These are phyloP conservation scores for Flaveria floridana DNA, from an alignment of 140 eudicot species.

Conservation along the genomic window DNA sequence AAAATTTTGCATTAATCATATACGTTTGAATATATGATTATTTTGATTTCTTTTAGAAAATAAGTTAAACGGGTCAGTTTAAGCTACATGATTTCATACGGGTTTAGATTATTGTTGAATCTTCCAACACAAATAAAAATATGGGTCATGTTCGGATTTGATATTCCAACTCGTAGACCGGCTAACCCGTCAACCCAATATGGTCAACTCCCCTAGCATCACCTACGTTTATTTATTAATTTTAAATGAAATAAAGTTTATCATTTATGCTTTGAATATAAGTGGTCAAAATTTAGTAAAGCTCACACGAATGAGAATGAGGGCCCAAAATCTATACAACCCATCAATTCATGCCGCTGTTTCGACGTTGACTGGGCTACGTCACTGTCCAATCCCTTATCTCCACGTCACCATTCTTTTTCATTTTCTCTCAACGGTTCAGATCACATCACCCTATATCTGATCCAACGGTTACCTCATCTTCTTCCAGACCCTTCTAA, in stretches of 20 bases:
- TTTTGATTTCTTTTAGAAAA: no score
- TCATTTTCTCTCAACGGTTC: constrained; percentile 18
- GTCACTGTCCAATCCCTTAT: constrained; percentile 40
- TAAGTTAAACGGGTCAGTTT: no score
- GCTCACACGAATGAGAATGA: constrained; percentile 16
- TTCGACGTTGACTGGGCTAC: constrained; percentile 33
- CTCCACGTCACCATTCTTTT: constrained; percentile 40
- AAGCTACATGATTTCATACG: no score
- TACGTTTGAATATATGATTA: no score
- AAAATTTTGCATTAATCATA: no score
- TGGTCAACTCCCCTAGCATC: no score
- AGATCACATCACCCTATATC: constrained; percentile 10
- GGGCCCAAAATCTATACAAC: not conserved
- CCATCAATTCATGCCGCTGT: not conserved
- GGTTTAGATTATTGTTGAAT: no score
- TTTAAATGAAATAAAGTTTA: not conserved
- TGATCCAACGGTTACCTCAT: constrained; percentile 23
- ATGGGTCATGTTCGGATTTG: no score
- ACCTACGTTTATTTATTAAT: no score
- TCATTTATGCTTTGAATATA: not conserved
- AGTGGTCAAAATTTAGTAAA: constrained; percentile 26
- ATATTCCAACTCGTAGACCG: no score
- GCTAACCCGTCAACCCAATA: no score
- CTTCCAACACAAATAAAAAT: no score
- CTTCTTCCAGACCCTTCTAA: constrained; percentile 43